Evolutionary conservation across 2,329 filamentous ascomycete species (phyloP), one percentile per base, ranked within the genome.

Genomic region (Curvularia eragrostidis): DNA sequence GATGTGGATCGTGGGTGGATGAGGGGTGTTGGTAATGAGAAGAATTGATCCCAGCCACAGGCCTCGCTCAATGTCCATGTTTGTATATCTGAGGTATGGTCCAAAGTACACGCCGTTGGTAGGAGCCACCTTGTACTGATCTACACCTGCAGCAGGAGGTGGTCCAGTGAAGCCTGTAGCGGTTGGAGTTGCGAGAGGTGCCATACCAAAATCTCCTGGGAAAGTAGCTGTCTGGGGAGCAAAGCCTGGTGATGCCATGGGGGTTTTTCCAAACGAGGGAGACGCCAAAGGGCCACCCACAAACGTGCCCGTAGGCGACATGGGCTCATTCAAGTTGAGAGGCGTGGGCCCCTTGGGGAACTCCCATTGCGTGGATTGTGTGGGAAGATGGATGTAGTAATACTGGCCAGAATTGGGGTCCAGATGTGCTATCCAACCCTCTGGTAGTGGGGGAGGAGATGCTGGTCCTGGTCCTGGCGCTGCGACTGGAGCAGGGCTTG

Each of bases 101-200:
- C 95, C 95, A 78, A 99, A 99, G 79, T 99, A 99, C 1, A 99
- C 95, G 4, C 93, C 93, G 67, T 99, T 99, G 0, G 93, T 97
- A 0, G 95, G 93, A 55, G 89, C 87, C 39, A 97, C 88, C 74
- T 95, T 95, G 82, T 97, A 99, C 82, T 96, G 87, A 62, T 97
- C 94, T 5, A 98, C 90, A 13, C 95, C 95, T 51, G 91, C 91
- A 67, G 86, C 88, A 7, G 93, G 91, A 9, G 92, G 92, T n/a
- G 93, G 93, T 0, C 93, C 93, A 3, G 89, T 89, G 71, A 97
- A 97, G 0, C 91, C 92, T n/a, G 87, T 85, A 4, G 90, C 84
- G 0, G 89, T 91, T 0, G 93, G 91, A 5, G 90, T 89, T 15
- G 89, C 85, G 3, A 89, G 85, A 18, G 86, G 85, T 12, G 91